phyloP scores from a whole-genome alignment of 2,329 filamentous ascomycete species.

The Fusarium clavum region DNA sequence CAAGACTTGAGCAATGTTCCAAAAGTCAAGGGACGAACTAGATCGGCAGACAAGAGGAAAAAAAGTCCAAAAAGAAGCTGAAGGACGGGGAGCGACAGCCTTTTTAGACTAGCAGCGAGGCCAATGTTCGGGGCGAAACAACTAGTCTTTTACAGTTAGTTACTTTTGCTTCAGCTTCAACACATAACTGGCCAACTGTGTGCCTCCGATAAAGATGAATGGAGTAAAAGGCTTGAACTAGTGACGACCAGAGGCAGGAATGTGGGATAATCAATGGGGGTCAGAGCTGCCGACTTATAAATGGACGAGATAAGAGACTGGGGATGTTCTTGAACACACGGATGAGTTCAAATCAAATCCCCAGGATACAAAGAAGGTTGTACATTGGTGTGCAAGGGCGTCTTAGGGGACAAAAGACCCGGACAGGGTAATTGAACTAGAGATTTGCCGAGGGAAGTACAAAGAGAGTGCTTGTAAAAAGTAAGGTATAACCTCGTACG shows the following conservation, averaged over 20 bases:
- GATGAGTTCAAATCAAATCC: conserved; percentile 13
- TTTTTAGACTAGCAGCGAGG: conserved; percentile 29
- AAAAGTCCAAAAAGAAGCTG: conserved; percentile 12
- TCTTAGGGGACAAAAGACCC: neutral
- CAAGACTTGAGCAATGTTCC: conserved; percentile 17
- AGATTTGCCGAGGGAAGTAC: conserved; percentile 34
- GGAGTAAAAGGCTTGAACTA: conserved; percentile 12
- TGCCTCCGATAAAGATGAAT: conserved; percentile 35
- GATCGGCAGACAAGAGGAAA: neutral
- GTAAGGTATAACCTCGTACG: conserved; percentile 17
- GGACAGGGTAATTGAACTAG: conserved; percentile 7
- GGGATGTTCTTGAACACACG: conserved; percentile 23
- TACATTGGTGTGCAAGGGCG: conserved; percentile 26
- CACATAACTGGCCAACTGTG: conserved; percentile 23
- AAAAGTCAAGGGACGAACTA: neutral
- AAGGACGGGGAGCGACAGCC: conserved; percentile 15
- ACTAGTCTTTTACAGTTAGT: conserved; percentile 34
- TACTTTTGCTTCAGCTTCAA: conserved; percentile 12
- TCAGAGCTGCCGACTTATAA: conserved; percentile 30
- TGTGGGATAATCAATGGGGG: conserved; percentile 38
- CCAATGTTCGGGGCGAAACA: conserved; percentile 6
- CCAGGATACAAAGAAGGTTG: conserved; percentile 14
- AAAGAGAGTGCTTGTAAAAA: conserved; percentile 16
- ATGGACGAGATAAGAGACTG: conserved; percentile 39
- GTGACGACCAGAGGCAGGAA: conserved; percentile 30